Percentiles rank a stretch among this genome's conserved stretches.
Evolutionary conservation across 83 land plant genomes (phyloP).

Genomic region (Isoetes engelmannii): DNA sequence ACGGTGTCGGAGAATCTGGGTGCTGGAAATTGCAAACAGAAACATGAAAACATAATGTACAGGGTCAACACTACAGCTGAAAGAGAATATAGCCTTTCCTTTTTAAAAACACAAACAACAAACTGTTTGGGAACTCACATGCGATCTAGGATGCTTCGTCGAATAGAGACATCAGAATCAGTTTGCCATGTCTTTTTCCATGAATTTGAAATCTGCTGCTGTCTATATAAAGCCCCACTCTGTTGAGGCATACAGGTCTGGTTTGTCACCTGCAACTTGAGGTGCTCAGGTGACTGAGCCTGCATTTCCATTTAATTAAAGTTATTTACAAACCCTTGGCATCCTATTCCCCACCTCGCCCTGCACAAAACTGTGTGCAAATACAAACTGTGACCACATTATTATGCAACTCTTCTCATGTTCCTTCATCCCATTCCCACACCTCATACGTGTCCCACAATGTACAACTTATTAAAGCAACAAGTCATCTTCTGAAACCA

Average conservation of each 20-base stretch:
- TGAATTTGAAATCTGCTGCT: not conserved
- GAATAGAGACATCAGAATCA: slow-evolving; percentile 27
- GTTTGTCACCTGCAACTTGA: slow-evolving; percentile 39
- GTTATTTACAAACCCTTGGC: too few species aligned
- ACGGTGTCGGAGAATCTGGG: slow-evolving; percentile 31
- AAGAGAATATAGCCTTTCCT: not conserved
- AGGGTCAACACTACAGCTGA: not conserved
- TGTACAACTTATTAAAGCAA: too few species aligned
- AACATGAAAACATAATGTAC: not conserved
- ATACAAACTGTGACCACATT: too few species aligned
- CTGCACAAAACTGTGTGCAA: too few species aligned
- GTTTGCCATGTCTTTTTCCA: slow-evolving; percentile 25
- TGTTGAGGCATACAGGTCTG: slow-evolving; percentile 37
- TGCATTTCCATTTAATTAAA: slow-evolving; percentile 39
- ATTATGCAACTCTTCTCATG: too few species aligned
- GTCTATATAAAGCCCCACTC: slow-evolving; percentile 21
- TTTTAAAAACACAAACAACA: slow-evolving; percentile 4
- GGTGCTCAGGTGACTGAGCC: slow-evolving; percentile 43
- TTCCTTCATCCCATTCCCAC: too few species aligned
- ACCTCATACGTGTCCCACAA: too few species aligned
- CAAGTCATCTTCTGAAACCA: too few species aligned
- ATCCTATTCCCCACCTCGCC: too few species aligned
- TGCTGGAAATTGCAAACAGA: slow-evolving; percentile 21
- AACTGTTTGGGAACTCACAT: slow-evolving; percentile 24
- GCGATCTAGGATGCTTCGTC: slow-evolving; percentile 22